A percentile compares a stretch with the other conserved stretches of the same genome.
phyloP scores from a whole-genome alignment of 176 grass and related monocot genomes.

The Musa acuminata region DNA sequence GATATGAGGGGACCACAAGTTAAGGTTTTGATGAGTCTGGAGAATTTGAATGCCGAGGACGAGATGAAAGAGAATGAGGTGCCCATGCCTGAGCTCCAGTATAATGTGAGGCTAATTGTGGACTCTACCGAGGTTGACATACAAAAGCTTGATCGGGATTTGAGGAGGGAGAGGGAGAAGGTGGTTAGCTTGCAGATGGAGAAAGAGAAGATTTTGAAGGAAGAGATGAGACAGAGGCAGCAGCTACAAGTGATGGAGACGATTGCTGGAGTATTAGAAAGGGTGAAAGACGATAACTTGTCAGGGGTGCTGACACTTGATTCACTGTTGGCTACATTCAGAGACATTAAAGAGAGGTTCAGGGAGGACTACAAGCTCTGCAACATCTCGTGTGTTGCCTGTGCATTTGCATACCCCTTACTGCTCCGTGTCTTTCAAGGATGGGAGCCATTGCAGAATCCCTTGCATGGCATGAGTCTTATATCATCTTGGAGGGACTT shows the following conservation, averaged over 20 bases:
- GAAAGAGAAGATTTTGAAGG: constrained; percentile 50
- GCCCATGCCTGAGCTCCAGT: constrained; percentile 70
- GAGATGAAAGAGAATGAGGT: constrained; percentile 58
- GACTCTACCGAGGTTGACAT: constrained; percentile 56
- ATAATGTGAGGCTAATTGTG: constrained; percentile 64
- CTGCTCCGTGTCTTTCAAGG: constrained; percentile 62
- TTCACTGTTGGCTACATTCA: constrained; percentile 48
- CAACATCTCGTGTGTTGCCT: constrained; percentile 60
- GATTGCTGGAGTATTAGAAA: constrained; percentile 49
- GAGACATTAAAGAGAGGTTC: constrained; percentile 35
- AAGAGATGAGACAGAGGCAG: constrained; percentile 45
- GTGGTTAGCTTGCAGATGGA: constrained; percentile 48
- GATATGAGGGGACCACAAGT: constrained; percentile 73
- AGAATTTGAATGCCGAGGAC: constrained; percentile 53
- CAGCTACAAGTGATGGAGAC: constrained; percentile 58
- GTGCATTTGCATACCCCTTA: constrained; percentile 46
- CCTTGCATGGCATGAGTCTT: constrained; percentile 45
- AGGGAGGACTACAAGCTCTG: constrained; percentile 75
- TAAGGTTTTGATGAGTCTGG: constrained; percentile 47
- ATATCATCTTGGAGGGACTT: constrained; percentile 61
- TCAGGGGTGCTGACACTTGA: constrained; percentile 46
- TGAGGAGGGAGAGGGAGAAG: constrained; percentile 54
- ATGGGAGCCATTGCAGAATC: constrained; percentile 76
- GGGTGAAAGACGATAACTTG: constrained; percentile 38
- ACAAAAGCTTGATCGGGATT: constrained; percentile 48